A percentile compares a stretch with the other conserved stretches of the same genome.
These are phyloP conservation scores for Bruguiera sexangula DNA, from an alignment of 345 rosid genomes.

Conservation along the genomic window DNA sequence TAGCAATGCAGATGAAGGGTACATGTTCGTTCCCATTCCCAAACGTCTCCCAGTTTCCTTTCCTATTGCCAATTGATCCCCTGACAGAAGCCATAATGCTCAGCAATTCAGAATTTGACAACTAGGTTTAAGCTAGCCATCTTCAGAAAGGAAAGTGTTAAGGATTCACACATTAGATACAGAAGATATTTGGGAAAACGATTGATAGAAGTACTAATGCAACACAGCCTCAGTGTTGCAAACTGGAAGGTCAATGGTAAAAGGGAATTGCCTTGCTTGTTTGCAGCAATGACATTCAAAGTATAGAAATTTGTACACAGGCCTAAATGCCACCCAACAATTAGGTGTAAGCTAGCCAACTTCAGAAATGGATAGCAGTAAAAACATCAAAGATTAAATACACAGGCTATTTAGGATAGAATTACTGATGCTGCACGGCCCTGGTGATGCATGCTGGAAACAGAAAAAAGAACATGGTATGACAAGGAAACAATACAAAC, in stretches of 20 bases:
- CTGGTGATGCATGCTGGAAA: too few relatives aligned
- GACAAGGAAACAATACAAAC: conserved; percentile 34
- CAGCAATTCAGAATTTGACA: conserved; percentile 7
- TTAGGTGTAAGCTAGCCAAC: too few relatives aligned
- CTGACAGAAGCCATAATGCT: conserved; percentile 39
- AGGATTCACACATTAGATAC: not conserved
- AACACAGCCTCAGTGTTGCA: not conserved
- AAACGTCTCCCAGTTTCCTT: conserved; percentile 97
- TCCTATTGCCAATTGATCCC: conserved; percentile 96
- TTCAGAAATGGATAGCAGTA: too few relatives aligned
- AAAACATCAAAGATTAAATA: too few relatives aligned
- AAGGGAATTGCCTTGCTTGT: too few relatives aligned
- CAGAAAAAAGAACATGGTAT: not conserved
- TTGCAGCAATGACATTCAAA: too few relatives aligned
- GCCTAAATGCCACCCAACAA: too few relatives aligned
- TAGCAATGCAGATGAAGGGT: conserved; percentile 89
- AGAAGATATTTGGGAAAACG: not conserved
- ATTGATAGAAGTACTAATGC: not conserved
- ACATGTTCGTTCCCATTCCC: conserved; percentile 99
- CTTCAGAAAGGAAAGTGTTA: not conserved
- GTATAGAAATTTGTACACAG: too few relatives aligned
- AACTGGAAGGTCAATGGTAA: not conserved
- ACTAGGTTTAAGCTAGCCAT: not conserved
- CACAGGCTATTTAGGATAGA: too few relatives aligned
- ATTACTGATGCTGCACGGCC: too few relatives aligned